These are phyloP conservation scores for Polyporus tsugae DNA, from an alignment of 1,284 basidiomycete species.

Conservation along the genomic window DNA sequence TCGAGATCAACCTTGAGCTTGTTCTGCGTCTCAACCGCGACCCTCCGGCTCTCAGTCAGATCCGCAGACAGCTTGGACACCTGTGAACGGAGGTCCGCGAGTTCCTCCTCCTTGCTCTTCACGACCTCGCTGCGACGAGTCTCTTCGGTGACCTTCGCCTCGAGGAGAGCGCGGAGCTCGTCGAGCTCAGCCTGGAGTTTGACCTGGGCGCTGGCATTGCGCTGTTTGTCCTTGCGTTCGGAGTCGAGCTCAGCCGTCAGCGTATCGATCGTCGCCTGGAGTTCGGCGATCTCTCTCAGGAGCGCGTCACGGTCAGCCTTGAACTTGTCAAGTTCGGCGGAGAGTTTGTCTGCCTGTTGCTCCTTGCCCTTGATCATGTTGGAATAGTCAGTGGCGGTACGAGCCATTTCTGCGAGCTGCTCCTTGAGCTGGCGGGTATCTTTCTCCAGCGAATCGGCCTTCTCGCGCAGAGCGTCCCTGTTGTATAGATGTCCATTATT, in stretches of 20 bases:
- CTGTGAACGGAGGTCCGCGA: slow-evolving; percentile 77
- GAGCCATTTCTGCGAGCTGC: slow-evolving; percentile 81
- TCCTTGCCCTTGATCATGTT: slow-evolving; percentile 84
- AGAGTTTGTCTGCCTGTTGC: slow-evolving; percentile 70
- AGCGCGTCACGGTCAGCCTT: slow-evolving; percentile 63
- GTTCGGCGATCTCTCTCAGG: slow-evolving; percentile 68
- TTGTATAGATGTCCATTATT: background rate
- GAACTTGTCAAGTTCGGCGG: slow-evolving; percentile 60
- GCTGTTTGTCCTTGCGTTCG: slow-evolving; percentile 68
- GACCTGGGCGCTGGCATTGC: slow-evolving; percentile 58
- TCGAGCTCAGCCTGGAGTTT: slow-evolving; percentile 88
- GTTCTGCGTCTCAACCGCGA: slow-evolving; percentile 68
- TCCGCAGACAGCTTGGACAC: slow-evolving; percentile 67
- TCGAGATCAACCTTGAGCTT: slow-evolving; percentile 78
- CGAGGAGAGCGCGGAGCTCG: slow-evolving; percentile 82
- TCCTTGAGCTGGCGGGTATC: slow-evolving; percentile 79
- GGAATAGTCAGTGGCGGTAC: slow-evolving; percentile 83
- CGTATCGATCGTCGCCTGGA: slow-evolving; percentile 76
- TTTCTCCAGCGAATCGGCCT: slow-evolving; percentile 67
- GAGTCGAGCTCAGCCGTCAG: slow-evolving; percentile 72
- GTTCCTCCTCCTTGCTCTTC: slow-evolving; percentile 88
- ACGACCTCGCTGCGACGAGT: slow-evolving; percentile 85
- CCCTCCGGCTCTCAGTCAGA: slow-evolving; percentile 63
- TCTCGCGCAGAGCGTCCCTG: slow-evolving; percentile 71
- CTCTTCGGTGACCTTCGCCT: slow-evolving; percentile 89